Base-by-base conservation (phyloP, 805 yeast species). In the Yamadazyma akitaensis region DNA sequence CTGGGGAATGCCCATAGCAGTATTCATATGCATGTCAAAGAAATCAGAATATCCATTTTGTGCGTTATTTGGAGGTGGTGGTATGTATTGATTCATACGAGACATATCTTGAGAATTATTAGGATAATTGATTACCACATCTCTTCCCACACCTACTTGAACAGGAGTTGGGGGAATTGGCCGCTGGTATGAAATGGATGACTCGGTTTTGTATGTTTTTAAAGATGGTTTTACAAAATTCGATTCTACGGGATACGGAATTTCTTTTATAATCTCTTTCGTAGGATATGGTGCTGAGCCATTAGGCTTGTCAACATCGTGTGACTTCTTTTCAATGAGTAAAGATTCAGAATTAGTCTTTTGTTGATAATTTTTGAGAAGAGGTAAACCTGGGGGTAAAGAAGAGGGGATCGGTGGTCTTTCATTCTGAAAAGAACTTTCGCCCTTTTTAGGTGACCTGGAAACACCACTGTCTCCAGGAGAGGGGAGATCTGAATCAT, bases 371-470 rank as follows among this genome's bases (percentile, higher is more conserved):
- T 16, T 42, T 8, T 31, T 40, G 1, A 37, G 10, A 13, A 40
- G 19, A 10, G 55, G 53, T 14, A 52, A 33, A 7, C 53, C 53
- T 5, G 56, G 56, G 18, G 56, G 56, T 13, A 46, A 19, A n/a
- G 44, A 13, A 16, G 53, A 43, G 7, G 56, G 56, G 2, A 52
- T 46, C 10, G 56, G 56, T 13, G 56, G 56, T 25, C 47, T 37
- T 10, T 31, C 24, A 5, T 16, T 30, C n/a, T 8, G 26, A 18
- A n/a, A 12, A 10, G 16, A 5, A 9, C 6, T 18, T 19, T 3
- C 26, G 26, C 3, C 10, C 18, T 18, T 19, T 10, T 17, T 6
- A 8, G 16, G n/a, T 3, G 25, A 18, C 10, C 36, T 10, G 33
- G 32, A 17, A 28, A 28, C 10, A 28, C 12, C 10, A 28, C 9